Evolutionary conservation across 2,329 filamentous ascomycete genomes (phyloP), one percentile per base, ranked within the genome.

Genomic region (Cadophora luteo-olivacea): DNA sequence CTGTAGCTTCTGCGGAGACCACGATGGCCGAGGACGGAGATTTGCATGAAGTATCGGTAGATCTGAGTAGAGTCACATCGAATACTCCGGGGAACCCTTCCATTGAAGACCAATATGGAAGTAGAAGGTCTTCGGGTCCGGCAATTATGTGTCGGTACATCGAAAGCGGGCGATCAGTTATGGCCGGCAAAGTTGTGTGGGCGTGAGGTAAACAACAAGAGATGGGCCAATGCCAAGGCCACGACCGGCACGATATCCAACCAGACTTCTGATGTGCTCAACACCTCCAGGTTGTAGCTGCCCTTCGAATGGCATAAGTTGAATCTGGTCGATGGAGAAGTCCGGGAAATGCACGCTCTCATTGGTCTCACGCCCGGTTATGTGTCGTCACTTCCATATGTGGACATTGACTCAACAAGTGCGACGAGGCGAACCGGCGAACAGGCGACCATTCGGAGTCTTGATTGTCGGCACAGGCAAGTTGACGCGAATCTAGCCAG

Each of bases 401-500:
- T 24, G 16, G n/a, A 19, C 55, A 41, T 14, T 41, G 7, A 60
- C n/a, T n/a, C 22, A 60, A 24, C 36, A 24, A n/a, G 55, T 41
- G n/a, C 22, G 55, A 41, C 55, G 33, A 16, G 11, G 19, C 41
- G 12, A 41, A 12, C 38, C 3, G 33, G 33, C 33, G 12, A 14
- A 14, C 36, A 58, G 36, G 55, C 55, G 22, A 41, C 33, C 55
- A 60, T 41, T 22, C 33, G 55, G 55, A 60, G 12, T 25, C 41
- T n/a, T 2, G 11, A 60, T 6, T 12, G 19, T 41, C 33, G 24
- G 8, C 9, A 60, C 8, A 38, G 55, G 55, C 55, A 60, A 60
- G n/a, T 41, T 38, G n/a, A 60, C n/a, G 32, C 55, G 55, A 22
- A 41, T 60, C 32, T n/a, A n/a, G n/a, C n/a, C n/a, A n/a, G n/a